Percentiles rank a stretch among this genome's conserved stretches.
phyloP scores from a whole-genome alignment of 2,329 filamentous ascomycete genomes.

The Verticillium nubilum region DNA sequence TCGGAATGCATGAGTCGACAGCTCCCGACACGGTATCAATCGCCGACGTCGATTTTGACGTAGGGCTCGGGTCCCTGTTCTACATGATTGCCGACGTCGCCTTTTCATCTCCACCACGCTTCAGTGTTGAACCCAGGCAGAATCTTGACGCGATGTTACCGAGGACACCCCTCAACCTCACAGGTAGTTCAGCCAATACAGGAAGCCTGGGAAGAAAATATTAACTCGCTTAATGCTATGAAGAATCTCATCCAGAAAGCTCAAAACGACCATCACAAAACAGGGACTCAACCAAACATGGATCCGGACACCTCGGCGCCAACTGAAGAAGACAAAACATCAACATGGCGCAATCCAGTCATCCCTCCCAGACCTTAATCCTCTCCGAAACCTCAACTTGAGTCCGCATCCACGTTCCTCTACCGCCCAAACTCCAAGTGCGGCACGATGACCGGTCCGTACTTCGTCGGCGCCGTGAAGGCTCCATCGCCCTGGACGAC shows the following conservation, averaged over 20 bases:
- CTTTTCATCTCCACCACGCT: too few species aligned
- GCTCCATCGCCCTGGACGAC: conserved; percentile 89
- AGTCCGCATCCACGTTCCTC: conserved; percentile 1
- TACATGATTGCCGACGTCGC: too few species aligned
- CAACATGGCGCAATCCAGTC: neutral
- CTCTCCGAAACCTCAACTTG: neutral
- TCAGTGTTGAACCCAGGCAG: too few species aligned
- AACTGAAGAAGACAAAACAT: neutral
- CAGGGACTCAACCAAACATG: neutral
- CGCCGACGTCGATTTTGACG: too few species aligned
- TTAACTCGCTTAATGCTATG: neutral
- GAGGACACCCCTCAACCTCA: too few species aligned
- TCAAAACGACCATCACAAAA: neutral
- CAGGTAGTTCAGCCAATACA: too few species aligned
- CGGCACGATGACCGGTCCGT: conserved; percentile 92
- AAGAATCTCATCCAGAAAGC: neutral
- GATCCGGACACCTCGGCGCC: neutral
- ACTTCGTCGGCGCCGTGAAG: conserved; percentile 82
- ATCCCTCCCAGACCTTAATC: neutral
- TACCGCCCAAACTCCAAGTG: conserved; percentile 71
- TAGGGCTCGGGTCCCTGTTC: too few species aligned
- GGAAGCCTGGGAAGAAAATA: neutral
- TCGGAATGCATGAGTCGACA: too few species aligned
- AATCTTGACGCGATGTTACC: too few species aligned
- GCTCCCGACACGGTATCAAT: too few species aligned